Evolutionary conservation across 2,329 filamentous ascomycete species (phyloP).

Genomic region (Karstenula rhodostoma): DNA sequence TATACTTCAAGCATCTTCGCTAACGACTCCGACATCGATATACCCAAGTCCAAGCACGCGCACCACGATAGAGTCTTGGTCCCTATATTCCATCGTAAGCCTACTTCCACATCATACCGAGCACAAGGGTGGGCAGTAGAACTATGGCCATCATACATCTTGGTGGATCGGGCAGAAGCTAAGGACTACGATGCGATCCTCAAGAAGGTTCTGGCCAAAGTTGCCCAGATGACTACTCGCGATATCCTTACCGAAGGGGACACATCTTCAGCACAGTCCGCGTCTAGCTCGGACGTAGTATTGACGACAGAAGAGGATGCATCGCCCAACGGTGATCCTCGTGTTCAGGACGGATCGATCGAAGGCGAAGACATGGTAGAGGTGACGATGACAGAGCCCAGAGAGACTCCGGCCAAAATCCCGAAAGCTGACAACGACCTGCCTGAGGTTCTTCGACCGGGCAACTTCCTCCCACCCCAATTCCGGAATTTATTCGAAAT

Average conservation of each 20-base stretch:
- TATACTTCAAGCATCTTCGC: conserved; percentile 54
- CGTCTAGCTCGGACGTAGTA: conserved; percentile 72
- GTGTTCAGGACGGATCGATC: conserved; percentile 79
- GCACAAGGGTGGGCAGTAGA: conserved; percentile 46
- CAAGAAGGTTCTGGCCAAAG: conserved; percentile 79
- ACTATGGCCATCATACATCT: conserved; percentile 71
- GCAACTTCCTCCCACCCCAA: conserved; percentile 72
- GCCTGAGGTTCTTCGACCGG: conserved; percentile 59
- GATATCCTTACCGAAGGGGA: conserved; percentile 65
- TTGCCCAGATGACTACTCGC: conserved; percentile 78
- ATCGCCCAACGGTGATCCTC: conserved; percentile 72
- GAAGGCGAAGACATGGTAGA: conserved; percentile 92
- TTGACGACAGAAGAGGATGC: conserved; percentile 69
- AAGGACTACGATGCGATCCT: conserved; percentile 74
- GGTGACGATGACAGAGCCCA: conserved; percentile 79
- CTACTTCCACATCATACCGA: conserved; percentile 41
- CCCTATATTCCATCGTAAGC: conserved; percentile 71
- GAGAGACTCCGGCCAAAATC: conserved; percentile 41
- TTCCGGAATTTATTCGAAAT: conserved; percentile 72
- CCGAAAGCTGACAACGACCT: conserved; percentile 32
- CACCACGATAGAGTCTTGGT: conserved; percentile 73
- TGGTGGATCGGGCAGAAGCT: conserved; percentile 77
- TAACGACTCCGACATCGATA: conserved; percentile 57
- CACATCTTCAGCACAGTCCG: conserved; percentile 59
- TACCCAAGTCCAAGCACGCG: conserved; percentile 65